These are phyloP conservation scores for Millerozyma miso DNA, from an alignment of 805 yeast genomes.

Conservation along the genomic window DNA sequence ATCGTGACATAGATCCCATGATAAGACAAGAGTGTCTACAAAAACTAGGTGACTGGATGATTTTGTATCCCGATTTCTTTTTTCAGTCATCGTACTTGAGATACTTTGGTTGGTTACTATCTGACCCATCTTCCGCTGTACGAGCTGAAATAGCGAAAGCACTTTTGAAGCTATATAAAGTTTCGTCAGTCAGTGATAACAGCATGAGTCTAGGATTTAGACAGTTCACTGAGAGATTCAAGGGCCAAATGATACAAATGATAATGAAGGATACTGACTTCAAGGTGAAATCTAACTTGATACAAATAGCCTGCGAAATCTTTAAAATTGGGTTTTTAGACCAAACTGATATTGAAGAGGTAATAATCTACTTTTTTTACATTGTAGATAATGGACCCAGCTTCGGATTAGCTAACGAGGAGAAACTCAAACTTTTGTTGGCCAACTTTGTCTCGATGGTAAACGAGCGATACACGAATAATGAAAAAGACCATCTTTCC, in stretches of 20 bases:
- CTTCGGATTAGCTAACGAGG: conserved; percentile 9
- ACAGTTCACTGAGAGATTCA: conserved; percentile 75
- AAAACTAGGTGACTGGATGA: conserved; percentile 67
- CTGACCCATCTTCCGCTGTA: conserved; percentile 62
- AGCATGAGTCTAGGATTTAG: conserved; percentile 57
- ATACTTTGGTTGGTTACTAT: conserved; percentile 79
- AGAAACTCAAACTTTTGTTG: conserved; percentile 41
- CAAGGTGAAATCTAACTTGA: conserved; percentile 48
- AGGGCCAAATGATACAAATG: conserved; percentile 62
- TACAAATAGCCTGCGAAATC: conserved; percentile 52
- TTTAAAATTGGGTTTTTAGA: conserved; percentile 60
- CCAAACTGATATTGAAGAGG: conserved; percentile 45
- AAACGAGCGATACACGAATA: conserved; percentile 36
- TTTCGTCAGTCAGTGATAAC: conserved; percentile 10
- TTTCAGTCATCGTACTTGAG: conserved; percentile 66
- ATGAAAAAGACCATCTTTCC: conserved; percentile 31
- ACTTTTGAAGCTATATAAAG: conserved; percentile 46
- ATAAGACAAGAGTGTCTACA: conserved; percentile 69
- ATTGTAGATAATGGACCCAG: conserved; percentile 13
- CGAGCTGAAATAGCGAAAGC: conserved; percentile 61
- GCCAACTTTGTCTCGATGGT: conserved; percentile 50
- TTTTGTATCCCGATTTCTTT: conserved; percentile 64
- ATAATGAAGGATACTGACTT: conserved; percentile 37
- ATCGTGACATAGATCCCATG: conserved; percentile 70
- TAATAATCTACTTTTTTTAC: conserved; percentile 19